phyloP scores from a whole-genome alignment of 768 basidiomycete genomes.

The Macrolepiota dolichaula region DNA sequence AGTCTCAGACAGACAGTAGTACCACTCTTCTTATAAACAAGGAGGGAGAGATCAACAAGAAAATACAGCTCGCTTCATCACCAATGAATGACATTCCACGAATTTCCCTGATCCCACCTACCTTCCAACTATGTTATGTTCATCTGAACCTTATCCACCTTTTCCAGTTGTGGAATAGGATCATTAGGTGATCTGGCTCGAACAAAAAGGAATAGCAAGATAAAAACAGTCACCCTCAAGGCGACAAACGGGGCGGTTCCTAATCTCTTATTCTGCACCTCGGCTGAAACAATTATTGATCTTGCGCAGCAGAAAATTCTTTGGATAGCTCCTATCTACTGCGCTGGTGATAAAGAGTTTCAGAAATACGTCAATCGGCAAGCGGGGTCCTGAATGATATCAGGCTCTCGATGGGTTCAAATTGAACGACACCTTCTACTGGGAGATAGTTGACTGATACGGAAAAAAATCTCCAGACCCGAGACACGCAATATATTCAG shows the following conservation, averaged over 20 bases:
- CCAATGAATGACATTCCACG: too few species aligned
- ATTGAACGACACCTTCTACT: slow-evolving; percentile 19
- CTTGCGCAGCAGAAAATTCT: slow-evolving; percentile 44
- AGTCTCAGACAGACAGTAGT: too few species aligned
- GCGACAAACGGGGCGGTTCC: slow-evolving; percentile 26
- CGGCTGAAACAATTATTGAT: slow-evolving; percentile 23
- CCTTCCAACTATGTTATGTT: too few species aligned
- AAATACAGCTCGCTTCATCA: too few species aligned
- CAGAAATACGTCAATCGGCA: slow-evolving; percentile 33
- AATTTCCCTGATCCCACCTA: too few species aligned
- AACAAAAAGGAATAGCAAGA: slow-evolving; percentile 14
- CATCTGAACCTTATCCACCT: too few species aligned
- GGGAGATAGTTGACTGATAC: slow-evolving; percentile 43
- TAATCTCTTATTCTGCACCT: neutral
- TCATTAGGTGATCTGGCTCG: slow-evolving; percentile 43
- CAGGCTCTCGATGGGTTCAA: slow-evolving; percentile 55
- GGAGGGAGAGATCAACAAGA: too few species aligned
- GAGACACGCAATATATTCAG: slow-evolving; percentile 24
- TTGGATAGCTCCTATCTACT: slow-evolving; percentile 47
- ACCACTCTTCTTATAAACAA: too few species aligned
- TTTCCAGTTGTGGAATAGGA: slow-evolving; percentile 45
- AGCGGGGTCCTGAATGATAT: slow-evolving; percentile 54
- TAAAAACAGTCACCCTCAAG: slow-evolving; percentile 20
- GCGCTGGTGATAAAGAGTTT: slow-evolving; percentile 58
- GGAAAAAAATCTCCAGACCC: slow-evolving; percentile 43